Conservation (phyloP, 2,329 filamentous ascomycete species). For the Basipetospora sp. region DNA sequence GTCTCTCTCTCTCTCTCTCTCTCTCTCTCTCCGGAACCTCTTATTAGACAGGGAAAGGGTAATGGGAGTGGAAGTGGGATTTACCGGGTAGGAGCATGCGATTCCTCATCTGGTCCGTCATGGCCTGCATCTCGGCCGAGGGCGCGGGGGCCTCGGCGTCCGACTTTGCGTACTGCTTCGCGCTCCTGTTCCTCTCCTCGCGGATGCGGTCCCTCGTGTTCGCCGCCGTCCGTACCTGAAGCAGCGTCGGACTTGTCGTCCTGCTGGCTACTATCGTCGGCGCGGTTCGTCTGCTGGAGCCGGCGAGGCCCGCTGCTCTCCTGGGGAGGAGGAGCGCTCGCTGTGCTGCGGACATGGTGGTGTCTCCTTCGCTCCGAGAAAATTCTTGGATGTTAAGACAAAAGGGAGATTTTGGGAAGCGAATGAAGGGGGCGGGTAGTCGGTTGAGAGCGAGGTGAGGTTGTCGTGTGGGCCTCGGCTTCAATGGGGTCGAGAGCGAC, state of each 20-base stretch:
- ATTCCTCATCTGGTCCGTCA: constrained; percentile 6
- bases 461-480: no score
- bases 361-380: no score
- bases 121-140: not conserved
- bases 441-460: no score
- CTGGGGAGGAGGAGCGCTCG: no score
- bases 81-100: constrained; percentile 3
- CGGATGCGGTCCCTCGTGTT: constrained; percentile 3
- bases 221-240: not conserved
- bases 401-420: no score
- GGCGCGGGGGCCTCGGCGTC: constrained; percentile 1
- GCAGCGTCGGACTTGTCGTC: not conserved
- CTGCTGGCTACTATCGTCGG: not conserved
- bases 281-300: not conserved
- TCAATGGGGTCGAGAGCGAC: no score
- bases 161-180: not conserved
- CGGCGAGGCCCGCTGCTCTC: no score
- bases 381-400: no score
- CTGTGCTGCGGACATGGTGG: no score
- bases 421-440: no score
- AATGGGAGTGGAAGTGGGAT: not conserved
- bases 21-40: not conserved
- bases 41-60: not conserved
- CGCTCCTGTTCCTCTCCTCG: not conserved
- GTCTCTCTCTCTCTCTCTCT: not conserved